Evolutionary conservation across 2,329 filamentous ascomycete species (phyloP), one percentile per base, ranked within the genome.

Genomic region (Diaporthe ampelina): DNA sequence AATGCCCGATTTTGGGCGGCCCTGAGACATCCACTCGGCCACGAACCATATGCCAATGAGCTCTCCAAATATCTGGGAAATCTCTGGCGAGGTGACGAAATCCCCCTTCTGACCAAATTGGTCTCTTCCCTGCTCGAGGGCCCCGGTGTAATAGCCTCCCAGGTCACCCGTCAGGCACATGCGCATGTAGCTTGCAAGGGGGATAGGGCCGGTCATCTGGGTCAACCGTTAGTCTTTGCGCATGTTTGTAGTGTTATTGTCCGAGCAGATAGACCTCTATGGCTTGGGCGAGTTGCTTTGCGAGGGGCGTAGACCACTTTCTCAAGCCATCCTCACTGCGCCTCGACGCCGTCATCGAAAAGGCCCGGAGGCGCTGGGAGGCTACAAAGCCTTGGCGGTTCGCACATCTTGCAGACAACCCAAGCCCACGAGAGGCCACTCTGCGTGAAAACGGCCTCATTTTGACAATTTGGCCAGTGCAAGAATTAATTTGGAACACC

Each of bases 71-170:
- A 98, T 90, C 82, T 98, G 97, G 0, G 95, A 98, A 79, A 99
- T 98, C 84, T 99, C 97, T 0, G 97, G 97, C 0, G 95, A 98
- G 0, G 97, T 99, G 69, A 98, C 93, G 81, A 99, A 99, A 84
- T 99, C 97, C 35, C 97, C 97, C 80, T 94, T 94, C 72, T 90
- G 87, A n/a, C 97, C 97, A 79, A 99, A 99, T 77, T 96, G 95
- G 81, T 98, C 95, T 61, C 92, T 90, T 26, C 89, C 92, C 75
- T 91, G 85, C 71, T 89, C 88, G 57, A 92, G 88, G 32, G 91
- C 90, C 7, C 93, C 91, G 0, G 95, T 98, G 84, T 99, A 99
- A 86, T 99, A 99, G 71, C 97, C 97, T 74, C 95, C 95, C 52
- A 95, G 85, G 76, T 97, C 94, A 15, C 94, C 94, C 0, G 97